Evolutionary conservation across 345 rosid species (phyloP).

Genomic region (Crucihimalaya himalaica): DNA sequence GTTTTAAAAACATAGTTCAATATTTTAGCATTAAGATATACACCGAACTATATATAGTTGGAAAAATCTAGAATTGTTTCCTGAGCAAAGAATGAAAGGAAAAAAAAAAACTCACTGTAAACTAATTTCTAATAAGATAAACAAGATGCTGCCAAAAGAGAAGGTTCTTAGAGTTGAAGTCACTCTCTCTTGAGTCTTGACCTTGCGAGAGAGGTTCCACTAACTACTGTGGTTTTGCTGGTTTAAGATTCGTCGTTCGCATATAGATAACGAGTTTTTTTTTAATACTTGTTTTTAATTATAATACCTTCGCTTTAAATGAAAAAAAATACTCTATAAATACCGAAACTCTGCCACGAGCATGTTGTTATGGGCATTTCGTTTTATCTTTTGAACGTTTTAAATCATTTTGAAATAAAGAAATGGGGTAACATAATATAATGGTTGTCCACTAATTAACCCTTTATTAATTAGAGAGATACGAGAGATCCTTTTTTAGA

Average conservation of each 20-base stretch:
- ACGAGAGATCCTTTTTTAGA: constrained; percentile 25
- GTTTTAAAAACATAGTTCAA: background rate
- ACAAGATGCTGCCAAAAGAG: background rate
- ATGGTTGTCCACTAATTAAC: constrained; percentile 42
- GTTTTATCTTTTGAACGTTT: background rate
- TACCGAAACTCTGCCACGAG: background rate
- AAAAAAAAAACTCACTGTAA: background rate
- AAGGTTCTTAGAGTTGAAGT: background rate
- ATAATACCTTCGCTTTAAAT: background rate
- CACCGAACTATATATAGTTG: background rate
- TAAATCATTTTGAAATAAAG: constrained; percentile 7
- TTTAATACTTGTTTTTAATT: background rate
- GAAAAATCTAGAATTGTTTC: background rate
- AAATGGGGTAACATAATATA: constrained; percentile 34
- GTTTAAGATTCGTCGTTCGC: too few species aligned
- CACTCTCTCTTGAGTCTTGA: background rate
- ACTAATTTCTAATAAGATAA: background rate
- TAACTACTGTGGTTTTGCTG: background rate
- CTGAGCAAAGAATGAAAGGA: background rate
- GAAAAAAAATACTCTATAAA: background rate
- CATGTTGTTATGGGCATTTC: constrained; percentile 18
- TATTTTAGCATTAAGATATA: background rate
- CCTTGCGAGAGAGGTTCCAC: background rate
- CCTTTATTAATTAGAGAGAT: constrained; percentile 16
- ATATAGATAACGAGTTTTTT: too few species aligned